A percentile compares a stretch with the other conserved stretches of the same genome.
Evolutionary conservation across 2,329 filamentous ascomycete species (phyloP).

Genomic region (Dactylonectria estremocensis): DNA sequence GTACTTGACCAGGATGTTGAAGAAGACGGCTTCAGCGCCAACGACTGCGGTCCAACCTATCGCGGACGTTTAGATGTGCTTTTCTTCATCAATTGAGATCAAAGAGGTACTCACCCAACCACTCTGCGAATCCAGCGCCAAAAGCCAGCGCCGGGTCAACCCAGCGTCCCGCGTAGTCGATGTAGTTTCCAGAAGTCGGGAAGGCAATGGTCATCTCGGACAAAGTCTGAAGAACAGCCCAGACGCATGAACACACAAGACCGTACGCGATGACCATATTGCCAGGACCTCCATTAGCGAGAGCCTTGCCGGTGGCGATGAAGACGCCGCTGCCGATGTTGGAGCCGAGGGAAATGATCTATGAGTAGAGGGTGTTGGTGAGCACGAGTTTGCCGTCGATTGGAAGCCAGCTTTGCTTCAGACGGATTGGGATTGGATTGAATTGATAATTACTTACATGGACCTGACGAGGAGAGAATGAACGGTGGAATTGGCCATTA

Average conservation of each 20-base stretch:
- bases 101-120: slow-evolving; percentile 16
- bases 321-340: slow-evolving; percentile 29
- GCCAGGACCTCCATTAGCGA: slow-evolving; percentile 21
- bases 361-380: background rate
- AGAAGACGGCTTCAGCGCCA: slow-evolving; percentile 26
- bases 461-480: slow-evolving; percentile 39
- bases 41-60: slow-evolving; percentile 27
- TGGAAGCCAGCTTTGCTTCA: slow-evolving; percentile 27
- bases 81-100: too few relatives aligned
- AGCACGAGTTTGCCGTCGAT: background rate
- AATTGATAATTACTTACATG: slow-evolving; percentile 27
- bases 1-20: slow-evolving; percentile 23
- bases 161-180: slow-evolving; percentile 25
- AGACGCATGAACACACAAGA: slow-evolving; percentile 19
- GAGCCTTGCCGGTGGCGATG: slow-evolving; percentile 27
- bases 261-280: slow-evolving; percentile 26
- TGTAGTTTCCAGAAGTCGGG: slow-evolving; percentile 24
- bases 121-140: slow-evolving; percentile 29
- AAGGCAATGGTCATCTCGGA: slow-evolving; percentile 25
- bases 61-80: background rate
- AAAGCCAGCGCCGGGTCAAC: slow-evolving; percentile 30
- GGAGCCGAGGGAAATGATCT: slow-evolving; percentile 27
- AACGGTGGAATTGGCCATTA: slow-evolving; percentile 40
- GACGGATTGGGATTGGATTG: background rate
- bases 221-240: slow-evolving; percentile 22